Percentiles rank a stretch among this genome's conserved stretches.
Evolutionary conservation across 2,329 filamentous ascomycete genomes (phyloP).

Genomic region (Venturiaceae sp.): DNA sequence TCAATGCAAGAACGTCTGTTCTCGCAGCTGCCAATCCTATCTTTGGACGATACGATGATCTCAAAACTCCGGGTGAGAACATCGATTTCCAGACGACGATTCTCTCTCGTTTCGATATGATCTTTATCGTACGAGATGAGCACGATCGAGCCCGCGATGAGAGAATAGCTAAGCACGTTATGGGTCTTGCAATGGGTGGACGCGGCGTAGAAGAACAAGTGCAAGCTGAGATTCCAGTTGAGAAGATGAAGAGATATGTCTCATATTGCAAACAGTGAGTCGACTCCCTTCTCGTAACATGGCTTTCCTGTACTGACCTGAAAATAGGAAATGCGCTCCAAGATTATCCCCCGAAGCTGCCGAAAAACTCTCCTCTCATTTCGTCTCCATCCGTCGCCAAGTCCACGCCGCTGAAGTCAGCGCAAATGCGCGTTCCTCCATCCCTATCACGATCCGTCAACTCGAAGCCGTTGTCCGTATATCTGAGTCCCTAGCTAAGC

Average conservation of each 20-base stretch:
- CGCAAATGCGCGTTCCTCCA: conserved; percentile 81
- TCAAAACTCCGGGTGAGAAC: conserved; percentile 95
- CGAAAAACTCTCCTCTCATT: conserved; percentile 93
- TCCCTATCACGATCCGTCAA: conserved; percentile 95
- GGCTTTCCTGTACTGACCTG: conserved; percentile 21
- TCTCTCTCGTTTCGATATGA: conserved; percentile 97
- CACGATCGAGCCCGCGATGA: conserved; percentile 86
- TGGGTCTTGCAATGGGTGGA: conserved; percentile 92
- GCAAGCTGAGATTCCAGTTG: conserved; percentile 83
- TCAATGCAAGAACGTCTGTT: conserved; percentile 92
- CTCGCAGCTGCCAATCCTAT: conserved; percentile 94
- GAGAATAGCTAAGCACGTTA: conserved; percentile 91
- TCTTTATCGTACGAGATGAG: conserved; percentile 96
- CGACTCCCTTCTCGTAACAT: background rate
- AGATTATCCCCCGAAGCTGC: conserved; percentile 83
- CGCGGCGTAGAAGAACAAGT: conserved; percentile 70
- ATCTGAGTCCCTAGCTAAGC: conserved; percentile 88
- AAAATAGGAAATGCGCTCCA: conserved; percentile 71
- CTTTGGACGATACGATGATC: conserved; percentile 94
- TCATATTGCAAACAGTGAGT: conserved; percentile 91
- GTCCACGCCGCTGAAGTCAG: conserved; percentile 87
- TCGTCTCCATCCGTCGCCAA: conserved; percentile 90
- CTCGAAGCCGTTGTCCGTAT: conserved; percentile 96
- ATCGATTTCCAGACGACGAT: conserved; percentile 99
- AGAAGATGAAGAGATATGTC: conserved; percentile 96